These are phyloP conservation scores for Fraxinus sp. DNA, from an alignment of 305 asterid species.

Conservation along the genomic window DNA sequence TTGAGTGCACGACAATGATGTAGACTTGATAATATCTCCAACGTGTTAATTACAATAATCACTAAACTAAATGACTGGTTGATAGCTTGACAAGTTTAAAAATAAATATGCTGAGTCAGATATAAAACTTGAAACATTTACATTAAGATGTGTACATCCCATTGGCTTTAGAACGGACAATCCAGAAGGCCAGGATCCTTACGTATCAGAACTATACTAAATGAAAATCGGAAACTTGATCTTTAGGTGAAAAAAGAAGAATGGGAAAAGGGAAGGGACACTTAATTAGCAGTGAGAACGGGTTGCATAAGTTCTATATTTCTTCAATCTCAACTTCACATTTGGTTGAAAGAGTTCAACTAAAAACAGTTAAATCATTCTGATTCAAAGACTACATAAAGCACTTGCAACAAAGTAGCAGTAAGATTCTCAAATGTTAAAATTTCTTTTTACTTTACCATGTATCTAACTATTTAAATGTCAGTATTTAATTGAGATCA, in stretches of 20 bases:
- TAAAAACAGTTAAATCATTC: not conserved
- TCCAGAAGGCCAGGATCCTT: not conserved
- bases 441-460: not conserved
- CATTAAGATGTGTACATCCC: not conserved
- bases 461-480: not conserved
- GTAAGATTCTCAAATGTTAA: constrained; percentile 9
- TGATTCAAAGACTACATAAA: not conserved
- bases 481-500: not conserved
- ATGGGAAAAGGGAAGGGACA: not conserved
- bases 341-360: not conserved
- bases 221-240: not conserved
- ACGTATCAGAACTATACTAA: not conserved
- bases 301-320: not conserved
- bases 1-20: constrained; percentile 8
- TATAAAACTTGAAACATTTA: constrained; percentile 5
- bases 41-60: constrained; percentile 16
- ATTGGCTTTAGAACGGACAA: not conserved
- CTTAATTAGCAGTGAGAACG: not conserved
- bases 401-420: not conserved
- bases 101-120: not conserved
- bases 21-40: not conserved
- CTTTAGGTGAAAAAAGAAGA: not conserved
- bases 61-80: constrained; percentile 23
- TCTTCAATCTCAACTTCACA: not conserved
- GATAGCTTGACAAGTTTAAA: not conserved